Conservation (phyloP, 208 protist genomes). For the Trypanosoma vivax region DNA sequence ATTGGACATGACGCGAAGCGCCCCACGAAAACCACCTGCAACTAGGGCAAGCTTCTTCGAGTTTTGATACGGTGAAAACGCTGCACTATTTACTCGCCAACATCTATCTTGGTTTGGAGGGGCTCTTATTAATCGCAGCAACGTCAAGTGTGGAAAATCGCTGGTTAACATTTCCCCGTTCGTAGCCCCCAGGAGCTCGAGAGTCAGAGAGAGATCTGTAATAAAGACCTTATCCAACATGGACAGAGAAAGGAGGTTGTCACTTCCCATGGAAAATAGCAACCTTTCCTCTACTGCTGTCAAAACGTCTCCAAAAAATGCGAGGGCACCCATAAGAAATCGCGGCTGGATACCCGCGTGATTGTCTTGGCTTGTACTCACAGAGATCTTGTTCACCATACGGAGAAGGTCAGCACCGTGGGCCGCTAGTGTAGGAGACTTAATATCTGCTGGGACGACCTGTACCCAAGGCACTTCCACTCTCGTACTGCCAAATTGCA, state of each 20-base stretch:
- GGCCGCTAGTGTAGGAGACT: slow-evolving; percentile 5
- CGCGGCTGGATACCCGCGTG: neutral
- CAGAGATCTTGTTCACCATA: slow-evolving; percentile 7
- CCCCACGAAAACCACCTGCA: slow-evolving; percentile 9
- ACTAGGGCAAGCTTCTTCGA: slow-evolving; percentile 11
- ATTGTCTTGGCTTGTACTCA: neutral
- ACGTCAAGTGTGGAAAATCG: neutral
- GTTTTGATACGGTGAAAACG: slow-evolving; percentile 14
- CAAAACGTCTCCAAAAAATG: slow-evolving; percentile 13
- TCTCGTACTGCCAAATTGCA: neutral
- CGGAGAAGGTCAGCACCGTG: slow-evolving; percentile 4
- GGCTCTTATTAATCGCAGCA: neutral
- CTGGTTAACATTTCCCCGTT: neutral
- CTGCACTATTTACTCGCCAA: slow-evolving; percentile 3
- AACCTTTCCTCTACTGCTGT: slow-evolving; percentile 10
- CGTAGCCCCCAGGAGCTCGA: slow-evolving; percentile 7
- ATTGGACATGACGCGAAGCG: slow-evolving; percentile 1
- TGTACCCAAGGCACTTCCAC: neutral
- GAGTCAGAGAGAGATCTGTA: slow-evolving; percentile 11
- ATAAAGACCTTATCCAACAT: slow-evolving; percentile 23
- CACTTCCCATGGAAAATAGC: slow-evolving; percentile 25
- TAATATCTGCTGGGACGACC: slow-evolving; percentile 1
- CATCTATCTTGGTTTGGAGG: slow-evolving; percentile 4
- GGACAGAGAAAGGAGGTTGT: slow-evolving; percentile 18
- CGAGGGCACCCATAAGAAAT: slow-evolving; percentile 20